Base-by-base conservation (phyloP, 1,284 basidiomycete species). In the Tausonia pullulans region DNA sequence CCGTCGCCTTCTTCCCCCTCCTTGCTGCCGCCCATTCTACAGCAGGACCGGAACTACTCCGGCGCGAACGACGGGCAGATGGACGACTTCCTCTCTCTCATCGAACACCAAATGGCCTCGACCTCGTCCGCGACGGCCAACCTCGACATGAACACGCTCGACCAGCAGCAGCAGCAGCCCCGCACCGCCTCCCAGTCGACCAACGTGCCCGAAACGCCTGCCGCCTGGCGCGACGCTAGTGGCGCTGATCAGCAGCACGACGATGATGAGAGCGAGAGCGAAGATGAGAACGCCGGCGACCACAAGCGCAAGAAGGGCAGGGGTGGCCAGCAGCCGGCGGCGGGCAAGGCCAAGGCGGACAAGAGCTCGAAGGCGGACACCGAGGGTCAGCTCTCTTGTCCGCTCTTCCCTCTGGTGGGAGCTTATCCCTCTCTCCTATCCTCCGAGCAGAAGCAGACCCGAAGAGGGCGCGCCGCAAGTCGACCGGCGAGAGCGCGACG, bases 61-160 rank as follows among this genome's bases (percentile, higher is more conserved):
- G 27, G 27, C 27, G 27, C 27, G 27, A 27, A 27, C 27, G 27
- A 27, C 27, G 27, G 27, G 27, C 27, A 27, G 27, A 27, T 27
- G 27, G 83, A 85, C 71, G 87, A 88, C 75, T 87, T 89, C 69
- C 82, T 89, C 63, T 82, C 84, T 14, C 79, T 88, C 61, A 80
- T 89, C 3, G 83, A 85, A 72, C 87, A 87, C 70, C 87, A 88
- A 73, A 87, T 86, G 70, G 78, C 79, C 5, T 45, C 61, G 16
- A 67, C 60, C 60, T 61, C 49, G 40, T 11, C 60, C 7, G 43
- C 7, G 14, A 40, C n/a, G n/a, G 27, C 49, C 49, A 16, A 13
- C 41, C 40, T 9, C 69, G 61, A 68, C 64, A 68, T 68, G 68
- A 67, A 68, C 61, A 61, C 65, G 59, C 73, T 72, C 11, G 71